Percentiles rank a stretch among this genome's conserved stretches.
These are phyloP conservation scores for Castanea sativa DNA, from an alignment of 306 rosid genomes.

Conservation along the genomic window DNA sequence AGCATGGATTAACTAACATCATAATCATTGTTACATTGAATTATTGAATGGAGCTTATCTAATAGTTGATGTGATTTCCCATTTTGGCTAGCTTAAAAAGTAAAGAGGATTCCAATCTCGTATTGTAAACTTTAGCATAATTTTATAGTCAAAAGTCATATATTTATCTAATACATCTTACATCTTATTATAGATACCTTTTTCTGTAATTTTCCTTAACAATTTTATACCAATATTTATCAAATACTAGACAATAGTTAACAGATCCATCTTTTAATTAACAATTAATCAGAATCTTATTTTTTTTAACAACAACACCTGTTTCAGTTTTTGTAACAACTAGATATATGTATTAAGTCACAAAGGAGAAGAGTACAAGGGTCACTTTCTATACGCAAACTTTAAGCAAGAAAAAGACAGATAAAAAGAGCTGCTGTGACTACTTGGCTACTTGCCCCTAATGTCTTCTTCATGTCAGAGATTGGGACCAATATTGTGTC, in stretches of 20 bases:
- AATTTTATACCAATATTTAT: too few species aligned
- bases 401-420: constrained; percentile 42
- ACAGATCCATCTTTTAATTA: too few species aligned
- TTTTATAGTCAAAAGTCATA: too few species aligned
- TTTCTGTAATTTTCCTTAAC: too few species aligned
- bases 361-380: constrained; percentile 24
- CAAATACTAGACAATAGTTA: too few species aligned
- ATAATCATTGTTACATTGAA: not conserved
- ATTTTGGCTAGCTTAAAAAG: constrained; percentile 2
- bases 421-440: constrained; percentile 42
- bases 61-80: not conserved
- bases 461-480: constrained; percentile 34
- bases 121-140: too few species aligned
- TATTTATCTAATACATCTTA: too few species aligned
- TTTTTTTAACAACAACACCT: too few species aligned
- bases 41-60: not conserved
- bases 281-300: too few species aligned
- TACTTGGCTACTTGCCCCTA: constrained; percentile 19
- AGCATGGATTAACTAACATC: not conserved
- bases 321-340: too few species aligned
- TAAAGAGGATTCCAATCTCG: not conserved
- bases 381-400: constrained; percentile 15
- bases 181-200: too few species aligned
- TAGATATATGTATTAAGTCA: constrained; percentile 1
- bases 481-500: constrained; percentile 33